phyloP scores from a whole-genome alignment of 2,329 filamentous ascomycete genomes.

The Cladorrhinum sp. region DNA sequence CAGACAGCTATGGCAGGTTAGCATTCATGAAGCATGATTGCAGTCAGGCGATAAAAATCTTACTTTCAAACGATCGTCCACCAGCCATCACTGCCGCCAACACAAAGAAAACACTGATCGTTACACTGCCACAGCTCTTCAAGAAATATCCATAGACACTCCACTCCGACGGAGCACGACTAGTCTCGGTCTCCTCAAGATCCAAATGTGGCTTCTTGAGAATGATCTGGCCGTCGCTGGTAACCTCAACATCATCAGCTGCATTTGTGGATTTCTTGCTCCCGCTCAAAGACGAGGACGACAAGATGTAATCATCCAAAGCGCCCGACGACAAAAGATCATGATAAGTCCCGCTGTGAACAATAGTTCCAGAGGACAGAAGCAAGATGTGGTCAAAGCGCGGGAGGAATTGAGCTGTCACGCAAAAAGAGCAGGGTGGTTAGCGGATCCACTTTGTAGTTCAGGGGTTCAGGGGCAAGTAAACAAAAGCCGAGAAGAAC shows the following conservation, averaged over 20 bases:
- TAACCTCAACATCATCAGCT: constrained; percentile 9
- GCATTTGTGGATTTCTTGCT: constrained; percentile 3
- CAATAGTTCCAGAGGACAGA: constrained; percentile 8
- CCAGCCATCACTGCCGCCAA: constrained; percentile 10
- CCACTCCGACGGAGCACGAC: constrained; percentile 13
- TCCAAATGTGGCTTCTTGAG: constrained; percentile 12
- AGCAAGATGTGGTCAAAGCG: constrained; percentile 9
- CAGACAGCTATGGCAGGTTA: constrained; percentile 6
- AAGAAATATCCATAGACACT: constrained; percentile 13
- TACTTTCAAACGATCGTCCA: constrained; percentile 13
- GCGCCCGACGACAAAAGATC: constrained; percentile 8
- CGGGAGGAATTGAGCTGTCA: constrained; percentile 12
- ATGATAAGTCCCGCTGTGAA: constrained; percentile 6
- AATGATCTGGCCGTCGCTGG: constrained; percentile 11
- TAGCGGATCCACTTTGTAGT: background rate
- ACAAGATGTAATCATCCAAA: constrained; percentile 6
- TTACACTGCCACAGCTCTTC: constrained; percentile 8
- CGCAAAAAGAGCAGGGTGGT: background rate
- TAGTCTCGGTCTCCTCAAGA: constrained; percentile 7
- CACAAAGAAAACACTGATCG: constrained; percentile 13
- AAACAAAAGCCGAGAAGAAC: background rate
- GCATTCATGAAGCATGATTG: background rate
- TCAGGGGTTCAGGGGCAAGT: background rate
- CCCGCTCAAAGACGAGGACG: background rate
- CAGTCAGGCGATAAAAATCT: background rate